Evolutionary conservation across 2,329 filamentous ascomycete genomes (phyloP), one percentile per base, ranked within the genome.

Genomic region (Colletotrichum tofieldiae): DNA sequence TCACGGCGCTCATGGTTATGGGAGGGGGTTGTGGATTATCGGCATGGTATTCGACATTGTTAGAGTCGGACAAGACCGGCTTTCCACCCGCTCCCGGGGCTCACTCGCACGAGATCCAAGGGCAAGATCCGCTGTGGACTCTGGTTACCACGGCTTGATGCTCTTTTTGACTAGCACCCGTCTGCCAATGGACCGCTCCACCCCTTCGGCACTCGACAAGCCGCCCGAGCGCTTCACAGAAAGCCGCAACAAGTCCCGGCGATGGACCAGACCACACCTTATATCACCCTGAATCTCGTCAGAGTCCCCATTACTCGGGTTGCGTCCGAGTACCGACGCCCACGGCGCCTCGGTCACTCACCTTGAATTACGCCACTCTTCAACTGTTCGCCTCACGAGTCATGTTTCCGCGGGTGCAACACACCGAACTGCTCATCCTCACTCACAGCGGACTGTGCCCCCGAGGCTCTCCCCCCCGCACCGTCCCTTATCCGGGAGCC

Each of bases 201-300:
- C 70, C 65, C 54, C 51, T 56, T 72, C 70, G 70, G 70, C 54
- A 72, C 70, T 72, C 65, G 59, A 59, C 59, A 72, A 72, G 70
- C 59, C 70, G 59, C 69, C 69, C 69, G 64, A 64, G 65, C 65
- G 69, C 70, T 59, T 72, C 65, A 47, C 52, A 72, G 52, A 60
- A 72, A 69, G 65, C 70, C 70, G 65, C 63, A 52, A 69, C 70
- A 72, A 72, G 70, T 72, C 65, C 70, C 70, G 70, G 59, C 39
- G 54, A 72, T 72, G 65, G 59, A 60, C 65, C 70, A 72, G 65
- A 72, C 65, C 70, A 69, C 70, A 72, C 70, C 65, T 72, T 69
- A 72, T 69, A 72, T 72, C 61, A 70, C 65, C 47, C 59, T 65
- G 59, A 72, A 72, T 70, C 54, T 72, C 60, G 70, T 60, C 69